Conservation (phyloP, 2,329 filamentous ascomycete genomes). For the Penicillium nordicum region DNA sequence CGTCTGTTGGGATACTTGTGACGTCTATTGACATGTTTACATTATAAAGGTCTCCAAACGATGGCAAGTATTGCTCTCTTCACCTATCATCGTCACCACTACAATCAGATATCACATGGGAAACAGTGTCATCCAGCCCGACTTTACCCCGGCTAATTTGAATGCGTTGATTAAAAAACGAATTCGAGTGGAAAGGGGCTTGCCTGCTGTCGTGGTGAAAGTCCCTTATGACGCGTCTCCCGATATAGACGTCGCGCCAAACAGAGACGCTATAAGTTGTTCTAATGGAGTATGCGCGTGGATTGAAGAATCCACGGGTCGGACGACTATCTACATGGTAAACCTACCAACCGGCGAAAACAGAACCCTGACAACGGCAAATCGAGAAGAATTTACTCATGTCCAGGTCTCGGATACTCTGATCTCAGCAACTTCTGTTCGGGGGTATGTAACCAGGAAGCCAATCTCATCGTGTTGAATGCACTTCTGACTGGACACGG, state of each 20-base stretch:
- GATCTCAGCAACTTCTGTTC: constrained; percentile 9
- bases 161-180: neutral
- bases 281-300: constrained; percentile 10
- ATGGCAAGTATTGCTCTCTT: constrained; percentile 34
- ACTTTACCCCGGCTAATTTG: neutral
- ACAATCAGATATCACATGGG: constrained; percentile 2
- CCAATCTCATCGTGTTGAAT: neutral
- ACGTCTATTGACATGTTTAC: neutral
- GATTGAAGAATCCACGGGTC: neutral
- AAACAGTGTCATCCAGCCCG: neutral
- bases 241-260: fast-evolving
- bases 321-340: neutral
- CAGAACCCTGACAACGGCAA: constrained; percentile 9
- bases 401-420: constrained; percentile 3
- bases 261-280: neutral
- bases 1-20: neutral
- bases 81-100: constrained; percentile 2
- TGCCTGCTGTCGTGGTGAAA: neutral
- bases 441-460: neutral
- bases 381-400: constrained; percentile 6
- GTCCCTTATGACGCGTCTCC: neutral
- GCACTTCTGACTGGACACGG: neutral
- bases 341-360: constrained; percentile 6
- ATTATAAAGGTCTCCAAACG: constrained; percentile 31
- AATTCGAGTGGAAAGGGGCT: neutral